A percentile compares a stretch with the other conserved stretches of the same genome.
Evolutionary conservation across 2,329 filamentous ascomycete genomes (phyloP).

Genomic region (Tolypocladium tropicale): DNA sequence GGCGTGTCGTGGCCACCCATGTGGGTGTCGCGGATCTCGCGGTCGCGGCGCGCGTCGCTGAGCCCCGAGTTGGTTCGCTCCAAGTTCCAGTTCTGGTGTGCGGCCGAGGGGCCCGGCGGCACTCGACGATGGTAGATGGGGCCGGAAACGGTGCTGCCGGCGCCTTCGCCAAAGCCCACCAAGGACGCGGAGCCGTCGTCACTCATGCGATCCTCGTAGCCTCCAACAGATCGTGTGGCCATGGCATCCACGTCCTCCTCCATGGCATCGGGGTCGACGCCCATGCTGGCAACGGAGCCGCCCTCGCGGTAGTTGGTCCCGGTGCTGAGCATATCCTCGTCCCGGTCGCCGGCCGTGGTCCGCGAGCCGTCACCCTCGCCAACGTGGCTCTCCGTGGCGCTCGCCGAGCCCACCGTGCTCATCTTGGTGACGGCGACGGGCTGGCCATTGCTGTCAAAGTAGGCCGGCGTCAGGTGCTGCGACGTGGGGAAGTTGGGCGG

Average conservation of each 20-base stretch:
- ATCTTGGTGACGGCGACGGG: constrained; percentile 61
- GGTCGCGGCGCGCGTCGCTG: constrained; percentile 31
- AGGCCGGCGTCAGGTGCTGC: constrained; percentile 48
- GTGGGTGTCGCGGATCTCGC: constrained; percentile 21
- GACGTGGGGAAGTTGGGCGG: constrained; percentile 26
- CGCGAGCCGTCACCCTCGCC: constrained; percentile 43
- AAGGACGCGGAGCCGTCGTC: constrained; percentile 76
- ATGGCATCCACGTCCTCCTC: constrained; percentile 41
- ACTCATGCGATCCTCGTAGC: constrained; percentile 64
- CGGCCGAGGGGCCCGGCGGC: constrained; percentile 28
- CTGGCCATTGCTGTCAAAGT: constrained; percentile 70
- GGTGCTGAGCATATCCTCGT: constrained; percentile 63
- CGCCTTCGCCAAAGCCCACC: constrained; percentile 88
- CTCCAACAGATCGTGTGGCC: constrained; percentile 35
- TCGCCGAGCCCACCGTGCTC: constrained; percentile 85
- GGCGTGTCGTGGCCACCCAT: constrained; percentile 28
- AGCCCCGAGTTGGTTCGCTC: constrained; percentile 43
- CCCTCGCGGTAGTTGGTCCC: constrained; percentile 50
- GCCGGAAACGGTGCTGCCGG: constrained; percentile 73
- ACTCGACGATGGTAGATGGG: constrained; percentile 54
- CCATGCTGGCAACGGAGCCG: constrained; percentile 47
- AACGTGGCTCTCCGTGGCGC: constrained; percentile 66
- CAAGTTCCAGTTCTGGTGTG: constrained; percentile 29
- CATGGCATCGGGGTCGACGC: constrained; percentile 33
- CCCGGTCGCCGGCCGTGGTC: constrained; percentile 43